A percentile compares a stretch with the other conserved stretches of the same genome.
Conservation (phyloP, 1,284 basidiomycete genomes). For the Psilocybe mexicana region DNA sequence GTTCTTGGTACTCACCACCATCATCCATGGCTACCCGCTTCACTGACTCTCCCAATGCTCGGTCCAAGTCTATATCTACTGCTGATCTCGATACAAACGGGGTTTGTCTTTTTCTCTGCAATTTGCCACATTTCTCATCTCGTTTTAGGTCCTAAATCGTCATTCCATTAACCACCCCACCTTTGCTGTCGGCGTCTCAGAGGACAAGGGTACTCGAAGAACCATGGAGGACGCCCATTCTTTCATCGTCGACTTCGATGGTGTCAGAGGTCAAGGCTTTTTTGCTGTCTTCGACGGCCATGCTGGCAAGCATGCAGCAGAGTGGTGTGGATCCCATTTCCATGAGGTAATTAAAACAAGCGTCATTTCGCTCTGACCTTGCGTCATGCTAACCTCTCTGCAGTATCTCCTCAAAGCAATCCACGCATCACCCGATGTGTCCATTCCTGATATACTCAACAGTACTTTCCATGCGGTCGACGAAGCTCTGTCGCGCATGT, state of each 20-base stretch:
- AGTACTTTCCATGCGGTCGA: slow-evolving; percentile 94
- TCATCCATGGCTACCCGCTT: slow-evolving; percentile 33
- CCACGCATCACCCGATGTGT: slow-evolving; percentile 45
- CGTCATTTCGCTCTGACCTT: neutral
- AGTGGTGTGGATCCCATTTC: slow-evolving; percentile 98
- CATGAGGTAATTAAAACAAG: slow-evolving; percentile 64
- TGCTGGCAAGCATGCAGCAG: slow-evolving; percentile 97
- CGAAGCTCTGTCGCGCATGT: slow-evolving; percentile 75
- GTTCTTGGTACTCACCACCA: slow-evolving; percentile 4
- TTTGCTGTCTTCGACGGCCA: slow-evolving; percentile 99
- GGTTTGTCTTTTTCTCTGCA: slow-evolving; percentile 42
- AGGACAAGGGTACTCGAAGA: slow-evolving; percentile 88
- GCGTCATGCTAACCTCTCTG: slow-evolving; percentile 5
- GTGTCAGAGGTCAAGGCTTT: slow-evolving; percentile 92
- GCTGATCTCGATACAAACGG: slow-evolving; percentile 76
- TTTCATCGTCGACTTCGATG: slow-evolving; percentile 92
- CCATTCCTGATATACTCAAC: slow-evolving; percentile 90
- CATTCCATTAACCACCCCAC: slow-evolving; percentile 58
- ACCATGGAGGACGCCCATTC: slow-evolving; percentile 99
- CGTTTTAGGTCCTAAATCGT: slow-evolving; percentile 54
- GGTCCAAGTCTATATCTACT: slow-evolving; percentile 74
- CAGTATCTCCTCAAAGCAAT: slow-evolving; percentile 61
- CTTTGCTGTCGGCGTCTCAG: slow-evolving; percentile 86
- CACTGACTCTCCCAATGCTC: slow-evolving; percentile 60
- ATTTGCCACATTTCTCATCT: slow-evolving; percentile 8